Percentiles rank a stretch among this genome's conserved stretches.
Conservation (phyloP, 805 yeast species). For the Ogataea sp. region DNA sequence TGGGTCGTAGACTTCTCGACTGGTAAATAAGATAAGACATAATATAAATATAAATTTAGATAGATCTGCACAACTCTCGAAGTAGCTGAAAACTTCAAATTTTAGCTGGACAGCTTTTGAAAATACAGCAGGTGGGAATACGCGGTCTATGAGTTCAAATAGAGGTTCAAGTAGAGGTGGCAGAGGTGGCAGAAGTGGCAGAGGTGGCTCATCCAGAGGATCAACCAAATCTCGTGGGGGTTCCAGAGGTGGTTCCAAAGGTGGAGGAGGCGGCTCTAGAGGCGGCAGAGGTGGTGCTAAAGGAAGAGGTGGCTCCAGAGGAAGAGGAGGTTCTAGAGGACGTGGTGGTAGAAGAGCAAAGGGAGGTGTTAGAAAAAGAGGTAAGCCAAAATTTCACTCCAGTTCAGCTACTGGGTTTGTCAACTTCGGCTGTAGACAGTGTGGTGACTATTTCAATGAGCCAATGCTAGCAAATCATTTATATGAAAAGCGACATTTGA, state of each 20-base stretch:
- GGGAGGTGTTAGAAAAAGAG: neutral
- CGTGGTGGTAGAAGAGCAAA: neutral
- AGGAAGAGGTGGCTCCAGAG: neutral
- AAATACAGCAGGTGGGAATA: too few species aligned
- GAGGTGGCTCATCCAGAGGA: neutral
- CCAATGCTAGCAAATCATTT: neutral
- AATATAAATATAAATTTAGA: too few species aligned
- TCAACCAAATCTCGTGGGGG: neutral
- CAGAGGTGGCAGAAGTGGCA: neutral
- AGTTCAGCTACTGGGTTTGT: neutral
- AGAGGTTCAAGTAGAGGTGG: neutral
- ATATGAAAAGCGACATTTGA: neutral
- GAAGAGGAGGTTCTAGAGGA: neutral
- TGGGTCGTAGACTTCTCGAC: too few species aligned
- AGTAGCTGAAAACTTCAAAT: too few species aligned
- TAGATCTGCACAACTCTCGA: too few species aligned
- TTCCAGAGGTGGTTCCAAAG: neutral
- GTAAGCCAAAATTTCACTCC: neutral
- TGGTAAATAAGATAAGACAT: too few species aligned
- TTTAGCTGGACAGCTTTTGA: too few species aligned
- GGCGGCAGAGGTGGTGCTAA: neutral
- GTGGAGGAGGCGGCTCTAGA: neutral
- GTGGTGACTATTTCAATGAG: neutral
- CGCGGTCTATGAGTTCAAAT: neutral
- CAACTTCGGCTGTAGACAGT: neutral